Evolutionary conservation across 1,139 yeast genomes (phyloP), one percentile per base, ranked within the genome.

Genomic region (Yamadazyma conglobata): DNA sequence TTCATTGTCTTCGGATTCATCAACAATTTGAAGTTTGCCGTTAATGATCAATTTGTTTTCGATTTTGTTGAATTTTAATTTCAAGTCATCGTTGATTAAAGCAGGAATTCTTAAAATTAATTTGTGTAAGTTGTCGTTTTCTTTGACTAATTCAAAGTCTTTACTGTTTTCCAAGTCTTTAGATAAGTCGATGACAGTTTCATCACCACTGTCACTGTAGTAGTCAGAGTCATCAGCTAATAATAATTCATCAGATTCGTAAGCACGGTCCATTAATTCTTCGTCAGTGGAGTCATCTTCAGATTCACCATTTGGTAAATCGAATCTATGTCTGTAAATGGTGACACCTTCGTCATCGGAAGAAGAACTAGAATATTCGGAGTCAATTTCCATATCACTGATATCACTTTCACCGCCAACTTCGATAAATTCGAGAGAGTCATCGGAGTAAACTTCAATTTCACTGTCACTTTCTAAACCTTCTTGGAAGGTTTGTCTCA

Each of bases 61-160:
- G 31, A 52, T 48, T 48, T 64, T 68, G 43, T 60, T 53, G 47
- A 64, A 68, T 37, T 64, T 63, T 34, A 68, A 53, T 36, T 63
- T 63, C 38, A 66, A 54, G 42, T 64, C 71, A 28, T 67, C 71
- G 47, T 59, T 60, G 30, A 61, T 58, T 32, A 68, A 49, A 10
- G 72, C 60, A 19, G 73, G 73, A 34, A 68, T 63, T 48, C 73
- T 60, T 37, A 68, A 54, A 39, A 52, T 58, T 44, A 68, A 60
- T 43, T 63, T 64, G 50, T 66, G 69, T 14, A 61, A 60, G 37
- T 60, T 52, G 25, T 64, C 68, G 37, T 65, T 64, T 17, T 61
- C 44, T 42, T 67, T 63, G 25, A 56, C 49, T 43, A 68, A 58
- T 47, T 67, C 72, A 46, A 70, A 67, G 47, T 68, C 74, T 42